Evolutionary conservation across 805 yeast species (phyloP).

Genomic region (Cyberlindnera maclurae): DNA sequence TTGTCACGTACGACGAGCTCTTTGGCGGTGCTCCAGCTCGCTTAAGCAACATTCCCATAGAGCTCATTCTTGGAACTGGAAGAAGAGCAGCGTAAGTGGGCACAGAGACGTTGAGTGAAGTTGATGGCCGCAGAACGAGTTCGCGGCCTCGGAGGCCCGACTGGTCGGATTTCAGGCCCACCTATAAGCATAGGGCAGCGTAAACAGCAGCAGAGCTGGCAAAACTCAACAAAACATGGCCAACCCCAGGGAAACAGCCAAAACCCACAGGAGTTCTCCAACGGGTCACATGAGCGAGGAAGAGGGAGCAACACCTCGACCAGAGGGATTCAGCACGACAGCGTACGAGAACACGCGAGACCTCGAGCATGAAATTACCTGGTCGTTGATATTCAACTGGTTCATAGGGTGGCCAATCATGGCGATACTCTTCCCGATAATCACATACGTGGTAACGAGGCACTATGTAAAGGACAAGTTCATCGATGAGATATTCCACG

Average conservation of each 20-base stretch:
- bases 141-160: no score
- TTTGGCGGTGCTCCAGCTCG: neutral
- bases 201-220: no score
- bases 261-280: neutral
- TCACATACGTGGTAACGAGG: slow-evolving; percentile 25
- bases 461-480: slow-evolving; percentile 27
- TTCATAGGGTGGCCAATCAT: slow-evolving; percentile 27
- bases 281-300: neutral
- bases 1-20: neutral
- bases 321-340: slow-evolving; percentile 1
- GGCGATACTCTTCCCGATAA: slow-evolving; percentile 19
- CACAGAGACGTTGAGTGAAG: no score
- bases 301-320: neutral
- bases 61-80: no score
- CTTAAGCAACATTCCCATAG: neutral
- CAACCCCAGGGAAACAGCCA: neutral
- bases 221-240: no score
- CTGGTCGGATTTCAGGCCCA: no score
- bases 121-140: no score
- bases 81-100: no score
- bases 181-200: no score
- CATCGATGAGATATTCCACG: slow-evolving; percentile 80
- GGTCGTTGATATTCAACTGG: slow-evolving; percentile 25
- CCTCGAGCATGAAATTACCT: slow-evolving; percentile 21
- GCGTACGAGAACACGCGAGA: slow-evolving; percentile 13